Base-by-base conservation (phyloP, 2,329 filamentous ascomycete species). In the Ceratocystis papillata region DNA sequence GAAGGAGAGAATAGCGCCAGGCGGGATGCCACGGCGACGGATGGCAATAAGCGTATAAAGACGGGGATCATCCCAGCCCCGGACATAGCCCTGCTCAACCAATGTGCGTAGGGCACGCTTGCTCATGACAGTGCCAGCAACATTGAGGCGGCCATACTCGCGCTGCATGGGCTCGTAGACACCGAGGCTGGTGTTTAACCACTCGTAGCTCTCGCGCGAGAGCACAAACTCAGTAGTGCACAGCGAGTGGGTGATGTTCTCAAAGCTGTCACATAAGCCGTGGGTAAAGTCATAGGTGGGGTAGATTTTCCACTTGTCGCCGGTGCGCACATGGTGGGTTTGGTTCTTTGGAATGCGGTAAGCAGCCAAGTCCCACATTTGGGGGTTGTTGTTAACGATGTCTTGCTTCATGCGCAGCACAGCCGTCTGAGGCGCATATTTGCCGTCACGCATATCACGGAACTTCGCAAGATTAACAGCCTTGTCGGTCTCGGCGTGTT, bases 291-390 rank as follows among this genome's bases (percentile, higher is more conserved):
- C 92, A 73, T 96, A 96, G 0, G 93, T 95, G 0, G 94, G 94
- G 74, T 96, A 96, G 69, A 96, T 96, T 75, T 86, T 87, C 91
- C 92, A 97, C 73, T 87, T 85, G 69, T 83, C 79, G 37, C 89
- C 90, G 0, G 92, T 96, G 45, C 89, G 83, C 75, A 90, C 85
- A 74, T 96, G 90, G 55, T 85, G 81, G 68, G 80, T 80, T 67
- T 83, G 77, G 53, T 89, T 85, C 72, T 87, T 83, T 68, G 90
- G 81, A 65, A 97, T 87, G 68, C 93, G 85, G 76, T 96, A 97
- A 17, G 93, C 93, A 1, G 89, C 89, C 65, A 96, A 77, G 79
- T 97, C 93, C 93, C 93, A 96, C 89, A 96, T 92, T 76, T 96
- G 90, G 5, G 92, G 91, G 74, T 96, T 96, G 37, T 87, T 87